Base-by-base conservation (phyloP, 352 stramenopile genomes). In the Globisporangium abappressorium region DNA sequence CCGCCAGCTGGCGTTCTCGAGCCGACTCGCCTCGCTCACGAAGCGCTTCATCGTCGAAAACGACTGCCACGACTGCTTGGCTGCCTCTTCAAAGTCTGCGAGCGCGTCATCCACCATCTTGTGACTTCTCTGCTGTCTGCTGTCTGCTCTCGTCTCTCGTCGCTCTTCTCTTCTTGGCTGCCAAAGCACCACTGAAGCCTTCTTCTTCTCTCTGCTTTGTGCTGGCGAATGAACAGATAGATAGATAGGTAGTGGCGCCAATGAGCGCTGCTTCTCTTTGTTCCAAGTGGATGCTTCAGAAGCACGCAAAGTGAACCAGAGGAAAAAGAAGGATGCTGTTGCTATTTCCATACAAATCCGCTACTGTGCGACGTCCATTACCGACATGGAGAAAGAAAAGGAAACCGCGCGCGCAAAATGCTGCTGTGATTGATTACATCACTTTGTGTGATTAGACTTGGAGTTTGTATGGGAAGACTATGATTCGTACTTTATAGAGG, bases 21-120 rank as follows among this genome's bases (percentile, higher is more conserved):
- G 73, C 5, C 88, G 84, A 34, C 77, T 79, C 41, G 85, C 85
- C 69, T 95, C 88, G 71, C 81, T 82, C 70, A 95, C 80, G 69
- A 95, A 95, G 69, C 86, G 84, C 73, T 85, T 85, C 85, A 95
- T 92, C 60, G 87, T 95, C 56, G 81, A 92, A 74, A 95, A 93
- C 49, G 82, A 92, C 77, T 95, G 87, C 87, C 87, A 95, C 24
- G 84, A 91, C 82, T 93, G 87, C 72, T 91, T 91, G 57, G 82
- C 84, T 8, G 82, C 78, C 34, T 85, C 72, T 62, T 92, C 84
- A 63, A 92, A 91, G 75, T 78, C 79, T 22, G 66, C 68, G 24
- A 79, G 73, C 26, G 81, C 77, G 65, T 84, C 70, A 24, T 71
- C 47, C 26, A 46, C 34, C 33, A 81, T 85, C 71, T 80, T 81